Percentiles rank a stretch among this genome's conserved stretches.
phyloP scores from a whole-genome alignment of 169 alveolate genomes.

The Cryptosporidium sp. region DNA sequence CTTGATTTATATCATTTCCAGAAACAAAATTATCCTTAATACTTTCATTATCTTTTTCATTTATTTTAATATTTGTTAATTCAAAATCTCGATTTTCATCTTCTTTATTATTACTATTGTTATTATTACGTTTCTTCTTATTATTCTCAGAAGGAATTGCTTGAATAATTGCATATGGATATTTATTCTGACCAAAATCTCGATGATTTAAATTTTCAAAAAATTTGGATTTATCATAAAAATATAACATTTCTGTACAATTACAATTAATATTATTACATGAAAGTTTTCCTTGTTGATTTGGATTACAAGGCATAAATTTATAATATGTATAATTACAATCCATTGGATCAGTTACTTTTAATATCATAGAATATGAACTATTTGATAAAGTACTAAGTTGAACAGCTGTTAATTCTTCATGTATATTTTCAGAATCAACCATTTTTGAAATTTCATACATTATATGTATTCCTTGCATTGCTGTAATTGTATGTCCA shows the following conservation, averaged over 20 bases:
- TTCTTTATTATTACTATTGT: neutral
- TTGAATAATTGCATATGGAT: neutral
- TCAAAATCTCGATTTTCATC: neutral
- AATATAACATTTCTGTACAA: constrained; percentile 3
- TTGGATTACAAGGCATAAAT: constrained; percentile 41
- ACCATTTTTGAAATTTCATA: constrained; percentile 22
- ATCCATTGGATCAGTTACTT: neutral
- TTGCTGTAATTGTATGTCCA: constrained; percentile 22
- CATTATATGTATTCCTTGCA: constrained; percentile 30
- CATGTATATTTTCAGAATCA: constrained; percentile 16
- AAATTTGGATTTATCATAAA: constrained; percentile 21
- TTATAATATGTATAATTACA: neutral
- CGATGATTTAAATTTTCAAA: neutral
- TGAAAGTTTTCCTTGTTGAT: neutral
- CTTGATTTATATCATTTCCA: neutral
- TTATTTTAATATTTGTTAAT: neutral
- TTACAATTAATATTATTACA: neutral
- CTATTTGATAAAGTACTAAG: constrained; percentile 3
- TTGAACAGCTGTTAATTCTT: neutral
- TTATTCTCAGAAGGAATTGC: constrained; percentile 12
- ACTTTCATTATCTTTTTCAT: neutral
- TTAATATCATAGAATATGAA: constrained; percentile 21
- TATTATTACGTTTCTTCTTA: neutral
- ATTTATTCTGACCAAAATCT: neutral
- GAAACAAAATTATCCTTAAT: neutral